Evolutionary conservation across 1,284 basidiomycete genomes (phyloP).

Genomic region (Sanghuangporus sanghuang): DNA sequence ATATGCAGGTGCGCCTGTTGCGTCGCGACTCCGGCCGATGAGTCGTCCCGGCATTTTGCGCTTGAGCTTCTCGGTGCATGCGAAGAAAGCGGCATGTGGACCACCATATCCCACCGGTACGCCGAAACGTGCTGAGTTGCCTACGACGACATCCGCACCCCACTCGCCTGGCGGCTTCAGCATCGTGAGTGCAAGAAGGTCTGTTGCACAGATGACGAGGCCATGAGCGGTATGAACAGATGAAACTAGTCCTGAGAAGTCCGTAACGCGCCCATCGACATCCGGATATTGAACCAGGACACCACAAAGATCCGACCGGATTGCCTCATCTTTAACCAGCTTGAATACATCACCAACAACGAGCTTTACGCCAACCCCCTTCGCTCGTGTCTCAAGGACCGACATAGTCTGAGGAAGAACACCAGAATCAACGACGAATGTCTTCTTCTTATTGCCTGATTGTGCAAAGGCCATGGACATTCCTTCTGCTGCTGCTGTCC

Average conservation of each 20-base stretch:
- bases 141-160: conserved; percentile 95
- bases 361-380: conserved; percentile 85
- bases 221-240: conserved; percentile 74
- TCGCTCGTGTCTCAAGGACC: conserved; percentile 83
- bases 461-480: conserved; percentile 81
- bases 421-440: conserved; percentile 79
- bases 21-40: conserved; percentile 87
- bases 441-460: conserved; percentile 68
- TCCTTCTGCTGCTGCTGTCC: conserved; percentile 89
- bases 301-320: conserved; percentile 73
- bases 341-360: conserved; percentile 58
- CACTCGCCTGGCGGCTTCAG: conserved; percentile 97
- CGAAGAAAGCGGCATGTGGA: conserved; percentile 95
- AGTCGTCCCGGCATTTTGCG: conserved; percentile 96
- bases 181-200: conserved; percentile 89
- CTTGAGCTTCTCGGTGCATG: conserved; percentile 89
- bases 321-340: conserved; percentile 47
- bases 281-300: conserved; percentile 92
- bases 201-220: conserved; percentile 84
- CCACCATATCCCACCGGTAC: conserved; percentile 89
- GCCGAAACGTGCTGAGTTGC: conserved; percentile 94
- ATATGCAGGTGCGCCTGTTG: conserved; percentile 83
- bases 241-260: conserved; percentile 68
- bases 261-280: conserved; percentile 79
- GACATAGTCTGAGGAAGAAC: conserved; percentile 85